Evolutionary conservation across 768 basidiomycete genomes (phyloP), one percentile per base, ranked within the genome.

Genomic region (Hortiboletus campestris): DNA sequence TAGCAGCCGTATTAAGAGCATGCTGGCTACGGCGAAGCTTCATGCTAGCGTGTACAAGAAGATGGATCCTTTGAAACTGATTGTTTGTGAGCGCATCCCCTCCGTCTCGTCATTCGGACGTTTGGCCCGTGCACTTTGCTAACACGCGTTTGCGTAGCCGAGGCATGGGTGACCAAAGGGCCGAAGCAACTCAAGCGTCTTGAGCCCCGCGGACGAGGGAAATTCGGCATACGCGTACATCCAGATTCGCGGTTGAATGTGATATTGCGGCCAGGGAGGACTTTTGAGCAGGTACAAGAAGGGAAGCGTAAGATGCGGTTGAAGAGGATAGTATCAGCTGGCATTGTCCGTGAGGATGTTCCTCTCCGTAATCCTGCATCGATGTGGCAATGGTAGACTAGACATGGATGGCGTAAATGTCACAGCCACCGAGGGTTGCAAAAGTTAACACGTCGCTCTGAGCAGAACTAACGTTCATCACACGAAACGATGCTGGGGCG

Each of bases 91-190:
- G 92, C 83, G 8, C 50, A 57, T 31, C 31, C 38, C 10, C 12
- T 31, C 39, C 12, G 35, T 36, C 19, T 40, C 17, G 38, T 6
- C 10, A 2, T 28, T 10, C 31, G 20, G 8, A 19, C 9, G 45
- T 12, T 32, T 19, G 25, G 34, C 16, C 7, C 20, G 39, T 3
- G 31, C 16, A 17, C 45, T 41, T 41, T 49, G 38, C 56, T 59
- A 10, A 60, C 48, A 14, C 48, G 43, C 28, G 19, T 56, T 20
- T 49, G 49, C 43, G 38, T 62, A 97, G 94, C 92, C 43, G 88
- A 97, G 72, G 84, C 94, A 20, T 99, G 94, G 96, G 94, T 97
- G 16, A 88, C 84, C 45, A 98, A 98, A 70, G 94, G 89, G 6
- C 77, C 78, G 8, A 82, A 79, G 38, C 73, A 75, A 22, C 74